Evolutionary conservation across 495 filamentous ascomycete genomes (phyloP), one percentile per base, ranked within the genome.

Genomic region (Bacidia rubella): DNA sequence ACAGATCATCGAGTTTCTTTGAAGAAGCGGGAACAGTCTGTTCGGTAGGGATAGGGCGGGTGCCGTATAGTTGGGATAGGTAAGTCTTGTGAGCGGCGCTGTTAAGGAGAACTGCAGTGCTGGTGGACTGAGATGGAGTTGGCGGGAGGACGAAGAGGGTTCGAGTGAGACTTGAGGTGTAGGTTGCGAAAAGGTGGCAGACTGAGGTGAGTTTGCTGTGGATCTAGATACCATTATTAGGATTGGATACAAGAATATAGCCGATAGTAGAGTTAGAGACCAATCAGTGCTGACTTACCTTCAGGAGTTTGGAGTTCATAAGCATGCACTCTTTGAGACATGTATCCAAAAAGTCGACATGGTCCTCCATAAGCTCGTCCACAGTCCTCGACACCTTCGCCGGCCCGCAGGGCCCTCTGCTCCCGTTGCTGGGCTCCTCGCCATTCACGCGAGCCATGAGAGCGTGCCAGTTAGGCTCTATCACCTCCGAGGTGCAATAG

Each of bases 321-420:
- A 98, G 75, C 90, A 96, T 96, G 72, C 93, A 96, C 69, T 96
- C 92, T 69, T 97, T 97, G 51, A 98, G 70, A 66, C 92, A 98
- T 11, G 90, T 96, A 61, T 96, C 92, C 51, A 98, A 66, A 65
- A 97, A 97, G 67, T 97, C 92, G 26, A 98, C 90, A 72, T 98
- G 92, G 65, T 97, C 90, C 66, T 97, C 88, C 92, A 98, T 98
- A 61, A 98, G 69, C 64, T 96, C 87, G 59, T 98, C 92, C 15
- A 98, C 93, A 0, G 92, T 98, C 38, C 89, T 75, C 54, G 86
- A 87, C 42, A 70, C 73, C 63, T 79, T 68, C 49, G 41, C 27
- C 9, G 59, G 46, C 22, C 56, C 53, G n/a, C 40, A 47, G 3
- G 49, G 40, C 22, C 54, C 48, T 55, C 42, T 63, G 60, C 24